Conservation (phyloP, 345 rosid species). For the Eucalyptus dawsonii region DNA sequence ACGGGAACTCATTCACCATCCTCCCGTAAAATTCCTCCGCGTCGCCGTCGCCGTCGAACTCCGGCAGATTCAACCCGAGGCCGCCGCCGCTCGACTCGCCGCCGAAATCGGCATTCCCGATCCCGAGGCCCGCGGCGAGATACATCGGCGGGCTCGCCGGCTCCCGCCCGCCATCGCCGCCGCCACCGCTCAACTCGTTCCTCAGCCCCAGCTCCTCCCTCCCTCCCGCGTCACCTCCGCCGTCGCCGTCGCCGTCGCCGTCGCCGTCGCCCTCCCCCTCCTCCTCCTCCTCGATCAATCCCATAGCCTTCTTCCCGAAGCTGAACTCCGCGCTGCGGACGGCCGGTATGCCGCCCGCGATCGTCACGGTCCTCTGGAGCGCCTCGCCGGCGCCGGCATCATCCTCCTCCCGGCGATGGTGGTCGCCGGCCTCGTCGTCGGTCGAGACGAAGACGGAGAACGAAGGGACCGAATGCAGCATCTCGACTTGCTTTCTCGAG, state of each 20-base stretch:
- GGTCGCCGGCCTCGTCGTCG: conserved; percentile 3
- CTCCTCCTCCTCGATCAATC: conserved; percentile 24
- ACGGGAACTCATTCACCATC: conserved; percentile 61
- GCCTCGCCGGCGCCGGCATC: background rate
- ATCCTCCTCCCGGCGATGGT: background rate
- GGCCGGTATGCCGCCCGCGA: conserved; percentile 24
- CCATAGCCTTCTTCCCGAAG: conserved; percentile 23
- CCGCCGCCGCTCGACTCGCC: conserved; percentile 1
- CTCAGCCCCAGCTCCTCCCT: background rate
- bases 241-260: background rate
- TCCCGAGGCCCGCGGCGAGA: conserved; percentile 64
- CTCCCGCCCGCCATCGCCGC: conserved; percentile 10
- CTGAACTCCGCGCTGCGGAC: conserved; percentile 28
- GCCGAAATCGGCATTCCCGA: conserved; percentile 17
- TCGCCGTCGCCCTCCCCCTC: background rate
- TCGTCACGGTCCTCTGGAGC: conserved; percentile 28
- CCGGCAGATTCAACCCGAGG: conserved; percentile 14
- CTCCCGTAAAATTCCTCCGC: conserved; percentile 34
- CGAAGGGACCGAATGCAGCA: conserved; percentile 48
- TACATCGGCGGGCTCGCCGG: conserved; percentile 53
- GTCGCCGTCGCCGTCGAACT: conserved; percentile 26
- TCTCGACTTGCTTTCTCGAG: background rate
- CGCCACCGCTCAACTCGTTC: background rate
- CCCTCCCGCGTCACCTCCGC: background rate
- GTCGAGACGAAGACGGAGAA: conserved; percentile 22